Percentiles rank a stretch among this genome's conserved stretches.
Conservation (phyloP, 2,329 filamentous ascomycete species). For the Neonectria punicea region DNA sequence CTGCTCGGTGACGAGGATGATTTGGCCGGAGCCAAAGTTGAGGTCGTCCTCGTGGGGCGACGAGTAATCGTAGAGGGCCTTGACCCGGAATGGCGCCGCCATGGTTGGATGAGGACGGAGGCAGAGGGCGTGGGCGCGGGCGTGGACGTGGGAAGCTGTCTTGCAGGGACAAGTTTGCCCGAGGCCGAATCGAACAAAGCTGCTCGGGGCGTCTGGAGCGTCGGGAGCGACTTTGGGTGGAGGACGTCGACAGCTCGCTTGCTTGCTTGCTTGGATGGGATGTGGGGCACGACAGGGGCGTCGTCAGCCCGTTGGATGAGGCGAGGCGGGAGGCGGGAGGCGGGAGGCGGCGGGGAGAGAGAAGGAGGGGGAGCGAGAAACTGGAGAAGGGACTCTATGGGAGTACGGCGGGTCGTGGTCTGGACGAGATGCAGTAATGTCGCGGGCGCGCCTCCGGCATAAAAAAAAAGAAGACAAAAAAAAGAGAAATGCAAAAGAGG, state of each 20-base stretch:
- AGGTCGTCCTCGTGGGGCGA: slow-evolving; percentile 96
- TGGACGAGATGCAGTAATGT: slow-evolving; percentile 14
- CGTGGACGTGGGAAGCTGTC: slow-evolving; percentile 35
- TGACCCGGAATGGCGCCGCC: slow-evolving; percentile 89
- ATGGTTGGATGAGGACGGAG: slow-evolving; percentile 60
- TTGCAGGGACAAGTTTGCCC: slow-evolving; percentile 44
- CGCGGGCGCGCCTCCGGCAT: slow-evolving; percentile 22
- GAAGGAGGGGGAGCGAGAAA: slow-evolving; percentile 17
- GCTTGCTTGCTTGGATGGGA: slow-evolving; percentile 39
- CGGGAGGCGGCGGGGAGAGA: slow-evolving; percentile 32
- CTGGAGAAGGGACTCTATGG: slow-evolving; percentile 24
- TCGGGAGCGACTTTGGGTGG: slow-evolving; percentile 7
- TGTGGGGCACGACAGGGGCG: slow-evolving; percentile 46
- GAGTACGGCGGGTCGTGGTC: slow-evolving; percentile 27
- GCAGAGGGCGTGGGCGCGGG: slow-evolving; percentile 14
- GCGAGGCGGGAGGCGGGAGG: slow-evolving; percentile 29
- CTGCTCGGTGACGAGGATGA: slow-evolving; percentile 92
- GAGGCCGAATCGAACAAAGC: slow-evolving; percentile 42
- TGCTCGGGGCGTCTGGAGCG: slow-evolving; percentile 38
- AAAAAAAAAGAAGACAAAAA: slow-evolving; percentile 21
- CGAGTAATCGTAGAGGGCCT: slow-evolving; percentile 92
- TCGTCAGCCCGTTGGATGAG: slow-evolving; percentile 45
- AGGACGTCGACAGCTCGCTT: slow-evolving; percentile 42
- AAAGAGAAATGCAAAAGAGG: slow-evolving; percentile 35
- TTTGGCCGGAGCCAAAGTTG: slow-evolving; percentile 83